Percentiles rank a stretch among this genome's conserved stretches.
These are phyloP conservation scores for Pisolithus thermaeus DNA, from an alignment of 1,284 basidiomycete species.

Conservation along the genomic window DNA sequence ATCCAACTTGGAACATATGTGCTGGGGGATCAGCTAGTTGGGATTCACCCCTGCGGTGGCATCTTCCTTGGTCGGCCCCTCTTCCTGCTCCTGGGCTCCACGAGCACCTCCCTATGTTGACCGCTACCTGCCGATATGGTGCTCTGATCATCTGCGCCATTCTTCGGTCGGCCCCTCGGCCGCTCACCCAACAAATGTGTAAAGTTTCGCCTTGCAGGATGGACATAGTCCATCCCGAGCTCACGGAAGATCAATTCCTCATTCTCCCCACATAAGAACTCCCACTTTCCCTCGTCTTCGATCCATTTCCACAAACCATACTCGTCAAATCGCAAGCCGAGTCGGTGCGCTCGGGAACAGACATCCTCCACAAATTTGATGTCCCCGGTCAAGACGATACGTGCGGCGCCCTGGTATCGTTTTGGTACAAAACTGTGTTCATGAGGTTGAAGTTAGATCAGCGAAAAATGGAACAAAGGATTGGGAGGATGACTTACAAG, in stretches of 20 bases:
- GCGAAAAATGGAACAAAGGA: not conserved
- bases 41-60: not conserved
- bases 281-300: constrained; percentile 34
- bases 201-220: constrained; percentile 38
- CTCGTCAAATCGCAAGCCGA: constrained; percentile 47
- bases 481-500: constrained; percentile 32
- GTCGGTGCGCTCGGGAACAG: constrained; percentile 33
- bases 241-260: constrained; percentile 46
- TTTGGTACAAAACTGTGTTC: constrained; percentile 41
- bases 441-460: too few species aligned
- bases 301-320: constrained; percentile 55
- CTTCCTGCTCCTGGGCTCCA: constrained; percentile 6
- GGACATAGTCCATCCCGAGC: constrained; percentile 39
- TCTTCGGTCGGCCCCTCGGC: constrained; percentile 1
- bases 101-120: constrained; percentile 17
- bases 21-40: too few species aligned
- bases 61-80: not conserved
- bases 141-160: constrained; percentile 13
- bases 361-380: constrained; percentile 37
- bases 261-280: constrained; percentile 35
- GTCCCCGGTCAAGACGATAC: constrained; percentile 52
- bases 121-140: constrained; percentile 16
- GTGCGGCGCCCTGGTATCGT: constrained; percentile 43
- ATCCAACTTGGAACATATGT: too few species aligned
- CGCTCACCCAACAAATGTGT: constrained; percentile 1